Evolutionary conservation across 306 rosid species (phyloP), one percentile per base, ranked within the genome.

Genomic region (Lupinus albus): DNA sequence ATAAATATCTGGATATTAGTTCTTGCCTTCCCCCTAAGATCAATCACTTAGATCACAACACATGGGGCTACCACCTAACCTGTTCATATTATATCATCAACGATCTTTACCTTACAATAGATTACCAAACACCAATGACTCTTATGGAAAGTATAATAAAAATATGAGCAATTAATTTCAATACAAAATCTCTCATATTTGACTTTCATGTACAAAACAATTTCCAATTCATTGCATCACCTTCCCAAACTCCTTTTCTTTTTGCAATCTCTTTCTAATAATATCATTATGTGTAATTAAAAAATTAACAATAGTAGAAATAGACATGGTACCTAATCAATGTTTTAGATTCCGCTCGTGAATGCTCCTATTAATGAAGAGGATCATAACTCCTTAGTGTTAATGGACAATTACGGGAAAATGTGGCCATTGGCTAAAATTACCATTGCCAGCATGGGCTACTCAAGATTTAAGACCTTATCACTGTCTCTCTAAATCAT

Each of bases 401-500:
- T n/a, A n/a, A n/a, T n/a, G n/a, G n/a, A n/a, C n/a, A n/a, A 25
- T 25, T 25, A 4, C 4, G 30, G 4, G 4, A 25, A 25, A 25
- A 25, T 25, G 30, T 25, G 4, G 30, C 4, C 4, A 25, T 25
- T 2, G 30, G 30, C 30, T 4, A 4, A 25, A 25, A 25, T 1
- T 3, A 2, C 4, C 4, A 25, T 25, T 25, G 4, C 4, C 4
- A 0, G 0, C 4, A 0, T 2, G 4, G 4, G 30, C 30, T 25
- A 25, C 2, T 4, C 30, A 2, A 2, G 4, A 25, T 25, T 25
- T 25, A 25, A 25, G 4, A 25, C 30, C 30, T 25, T 25, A 62
- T 69, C 65, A 83, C 56, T 81, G 88, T 5, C 85, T 83, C 80
- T 87, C 94, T 59, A 85, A 72, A 56, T 87, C 94, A 7, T 72